These are phyloP conservation scores for Amaranthus hypochondriacus DNA, from an alignment of 148 eudicot species.

Conservation along the genomic window DNA sequence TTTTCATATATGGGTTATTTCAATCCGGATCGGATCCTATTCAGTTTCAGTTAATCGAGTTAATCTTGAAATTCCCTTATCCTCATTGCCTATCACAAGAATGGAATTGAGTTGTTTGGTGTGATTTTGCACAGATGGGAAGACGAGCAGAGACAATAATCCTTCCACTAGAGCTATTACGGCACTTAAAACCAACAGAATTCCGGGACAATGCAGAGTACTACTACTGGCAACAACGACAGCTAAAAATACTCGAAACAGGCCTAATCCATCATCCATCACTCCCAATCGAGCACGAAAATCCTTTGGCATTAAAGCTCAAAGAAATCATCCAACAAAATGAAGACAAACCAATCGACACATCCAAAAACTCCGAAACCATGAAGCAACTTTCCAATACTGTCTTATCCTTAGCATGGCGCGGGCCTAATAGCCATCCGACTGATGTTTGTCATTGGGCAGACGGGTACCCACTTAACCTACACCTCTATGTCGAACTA, in stretches of 20 bases:
- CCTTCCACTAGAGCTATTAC: conserved; percentile 84
- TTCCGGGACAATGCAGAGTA: conserved; percentile 63
- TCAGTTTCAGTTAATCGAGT: too few species aligned
- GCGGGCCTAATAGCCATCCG: conserved; percentile 42
- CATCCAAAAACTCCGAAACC: conserved; percentile 55
- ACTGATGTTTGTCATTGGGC: conserved; percentile 85
- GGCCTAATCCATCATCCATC: conserved; percentile 69
- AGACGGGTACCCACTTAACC: conserved; percentile 78
- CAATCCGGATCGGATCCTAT: too few species aligned
- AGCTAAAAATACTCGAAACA: conserved; percentile 56
- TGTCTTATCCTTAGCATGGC: conserved; percentile 63
- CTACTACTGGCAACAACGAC: conserved; percentile 80
- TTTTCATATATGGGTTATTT: too few species aligned
- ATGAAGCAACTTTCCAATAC: conserved; percentile 57
- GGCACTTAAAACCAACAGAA: conserved; percentile 78
- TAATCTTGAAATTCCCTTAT: too few species aligned
- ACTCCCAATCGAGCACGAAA: conserved; percentile 49
- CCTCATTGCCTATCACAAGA: too few species aligned
- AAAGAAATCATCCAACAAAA: conserved; percentile 36
- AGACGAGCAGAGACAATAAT: conserved; percentile 85
- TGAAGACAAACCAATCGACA: conserved; percentile 63
- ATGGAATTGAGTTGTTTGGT: background rate
- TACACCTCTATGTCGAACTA: conserved; percentile 58
- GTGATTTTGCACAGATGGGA: conserved; percentile 49
- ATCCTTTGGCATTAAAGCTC: conserved; percentile 36